Conservation (phyloP, 768 basidiomycete genomes). For the Hypholoma sublateritium region DNA sequence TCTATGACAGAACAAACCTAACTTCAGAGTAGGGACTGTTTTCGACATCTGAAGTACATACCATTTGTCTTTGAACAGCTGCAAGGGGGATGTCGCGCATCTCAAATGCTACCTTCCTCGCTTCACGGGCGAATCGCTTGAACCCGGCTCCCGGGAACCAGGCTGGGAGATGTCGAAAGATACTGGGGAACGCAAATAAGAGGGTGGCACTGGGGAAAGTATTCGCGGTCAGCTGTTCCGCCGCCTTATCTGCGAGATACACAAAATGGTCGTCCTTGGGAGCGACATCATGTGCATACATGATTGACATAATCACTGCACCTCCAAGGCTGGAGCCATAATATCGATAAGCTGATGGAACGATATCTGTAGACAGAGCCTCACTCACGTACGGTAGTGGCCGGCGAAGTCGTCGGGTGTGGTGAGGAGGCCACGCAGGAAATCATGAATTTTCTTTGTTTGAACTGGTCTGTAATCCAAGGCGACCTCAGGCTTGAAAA, state of each 20-base stretch:
- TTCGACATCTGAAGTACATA: background rate
- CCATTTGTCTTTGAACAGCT: background rate
- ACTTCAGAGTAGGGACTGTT: background rate
- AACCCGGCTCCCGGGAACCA: conserved; percentile 17
- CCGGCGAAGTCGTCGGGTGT: conserved; percentile 10
- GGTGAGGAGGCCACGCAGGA: conserved; percentile 18
- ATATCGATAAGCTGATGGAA: background rate
- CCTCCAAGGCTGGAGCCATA: conserved; percentile 1
- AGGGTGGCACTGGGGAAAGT: conserved; percentile 10
- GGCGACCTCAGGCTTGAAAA: conserved; percentile 24
- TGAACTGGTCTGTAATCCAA: conserved; percentile 28
- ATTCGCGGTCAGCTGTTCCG: background rate
- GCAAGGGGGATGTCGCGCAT: conserved; percentile 2
- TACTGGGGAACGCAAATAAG: conserved; percentile 11
- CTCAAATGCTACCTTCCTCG: background rate
- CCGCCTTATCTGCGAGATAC: conserved; percentile 9
- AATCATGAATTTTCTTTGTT: conserved; percentile 24
- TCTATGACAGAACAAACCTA: background rate
- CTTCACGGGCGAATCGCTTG: conserved; percentile 7
- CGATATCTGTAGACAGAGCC: background rate
- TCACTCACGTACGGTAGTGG: conserved; percentile 8
- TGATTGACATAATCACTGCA: conserved; percentile 13
- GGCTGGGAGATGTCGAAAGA: conserved; percentile 12
- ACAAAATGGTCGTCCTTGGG: conserved; percentile 16
- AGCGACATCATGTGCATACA: conserved; percentile 13